Conservation (phyloP, 2,329 filamentous ascomycete genomes). For the Phialocephala subalpina region DNA sequence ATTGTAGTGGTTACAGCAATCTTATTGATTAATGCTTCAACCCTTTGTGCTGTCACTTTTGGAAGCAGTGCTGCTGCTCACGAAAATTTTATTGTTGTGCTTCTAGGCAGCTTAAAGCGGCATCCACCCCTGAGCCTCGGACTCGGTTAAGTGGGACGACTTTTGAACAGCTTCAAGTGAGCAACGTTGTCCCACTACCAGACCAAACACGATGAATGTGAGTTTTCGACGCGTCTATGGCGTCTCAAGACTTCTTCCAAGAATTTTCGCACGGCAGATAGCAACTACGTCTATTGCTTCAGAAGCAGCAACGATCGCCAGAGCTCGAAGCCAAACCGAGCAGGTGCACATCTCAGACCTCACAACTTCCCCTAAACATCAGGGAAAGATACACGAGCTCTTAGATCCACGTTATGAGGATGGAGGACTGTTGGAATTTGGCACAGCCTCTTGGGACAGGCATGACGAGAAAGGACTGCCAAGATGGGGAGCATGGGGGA, state of each 20-base stretch:
- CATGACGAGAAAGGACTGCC: constrained; percentile 23
- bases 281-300: background rate
- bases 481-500: constrained; percentile 30
- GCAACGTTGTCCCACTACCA: background rate
- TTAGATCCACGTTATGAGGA: constrained; percentile 20
- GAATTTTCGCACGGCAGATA: background rate
- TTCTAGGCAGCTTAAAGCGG: background rate
- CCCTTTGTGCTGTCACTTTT: too few species aligned
- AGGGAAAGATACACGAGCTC: constrained; percentile 8
- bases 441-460: constrained; percentile 13
- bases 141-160: background rate
- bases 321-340: background rate
- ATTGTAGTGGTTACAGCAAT: too few species aligned
- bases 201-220: background rate
- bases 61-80: too few species aligned
- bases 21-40: too few species aligned
- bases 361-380: background rate
- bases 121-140: background rate
- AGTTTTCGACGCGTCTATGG: background rate
- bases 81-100: too few species aligned
- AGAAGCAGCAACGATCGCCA: background rate
- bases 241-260: background rate
- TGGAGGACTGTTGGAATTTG: constrained; percentile 13
- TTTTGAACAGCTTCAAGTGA: background rate
- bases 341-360: background rate